Conservation (phyloP, 495 filamentous ascomycete genomes). For the Aspergillus kassunensis region DNA sequence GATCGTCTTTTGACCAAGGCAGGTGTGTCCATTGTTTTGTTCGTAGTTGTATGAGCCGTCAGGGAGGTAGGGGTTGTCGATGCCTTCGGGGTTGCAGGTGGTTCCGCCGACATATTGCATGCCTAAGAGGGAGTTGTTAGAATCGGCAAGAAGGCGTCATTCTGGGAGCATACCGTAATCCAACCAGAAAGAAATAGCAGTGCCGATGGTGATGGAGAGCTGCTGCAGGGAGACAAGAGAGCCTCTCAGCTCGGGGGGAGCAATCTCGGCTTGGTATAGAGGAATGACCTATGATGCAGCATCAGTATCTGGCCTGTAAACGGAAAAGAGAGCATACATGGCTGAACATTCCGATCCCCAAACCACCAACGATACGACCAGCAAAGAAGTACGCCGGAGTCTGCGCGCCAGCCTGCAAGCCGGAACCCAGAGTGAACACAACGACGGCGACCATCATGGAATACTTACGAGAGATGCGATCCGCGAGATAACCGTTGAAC, state of each 20-base stretch:
- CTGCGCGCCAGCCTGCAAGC: conserved; percentile 38
- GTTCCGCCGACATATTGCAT: conserved; percentile 59
- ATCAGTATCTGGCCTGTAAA: not conserved
- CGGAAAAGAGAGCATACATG: not conserved
- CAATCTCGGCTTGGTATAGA: conserved; percentile 26
- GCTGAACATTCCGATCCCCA: conserved; percentile 65
- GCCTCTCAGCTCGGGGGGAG: conserved; percentile 67
- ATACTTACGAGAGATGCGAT: conserved; percentile 72
- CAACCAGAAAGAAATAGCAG: conserved; percentile 63
- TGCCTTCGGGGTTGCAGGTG: conserved; percentile 45
- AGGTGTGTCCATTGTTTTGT: conserved; percentile 66
- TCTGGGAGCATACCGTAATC: conserved; percentile 49
- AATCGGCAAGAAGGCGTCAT: too few relatives aligned
- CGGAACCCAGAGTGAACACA: conserved; percentile 67
- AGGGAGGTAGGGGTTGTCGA: conserved; percentile 25
- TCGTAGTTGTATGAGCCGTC: conserved; percentile 28
- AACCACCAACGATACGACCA: conserved; percentile 47
- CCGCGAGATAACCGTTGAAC: conserved; percentile 70
- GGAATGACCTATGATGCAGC: conserved; percentile 10
- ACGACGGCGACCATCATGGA: conserved; percentile 64
- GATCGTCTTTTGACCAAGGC: conserved; percentile 39
- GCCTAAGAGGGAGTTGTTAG: not conserved
- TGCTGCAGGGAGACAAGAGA: conserved; percentile 69
- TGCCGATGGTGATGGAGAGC: conserved; percentile 60
- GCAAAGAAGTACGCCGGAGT: conserved; percentile 39